Conservation (phyloP, 768 basidiomycete species). For the Pisolithus tinctorius region DNA sequence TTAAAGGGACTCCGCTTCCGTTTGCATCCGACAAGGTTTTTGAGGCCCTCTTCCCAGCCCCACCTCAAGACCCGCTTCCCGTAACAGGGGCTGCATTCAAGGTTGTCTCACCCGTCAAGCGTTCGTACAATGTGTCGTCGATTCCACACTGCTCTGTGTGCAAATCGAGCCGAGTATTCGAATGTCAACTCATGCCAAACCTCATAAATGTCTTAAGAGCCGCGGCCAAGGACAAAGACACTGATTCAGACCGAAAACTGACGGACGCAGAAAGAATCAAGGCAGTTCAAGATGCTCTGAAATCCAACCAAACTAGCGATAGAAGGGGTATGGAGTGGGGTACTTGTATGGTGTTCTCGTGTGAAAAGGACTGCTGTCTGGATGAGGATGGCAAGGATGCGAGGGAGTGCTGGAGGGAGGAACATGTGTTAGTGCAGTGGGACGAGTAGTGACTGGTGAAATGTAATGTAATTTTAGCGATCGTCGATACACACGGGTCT, state of each 20-base stretch:
- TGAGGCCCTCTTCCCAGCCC: conserved; percentile 63
- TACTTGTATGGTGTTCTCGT: conserved; percentile 84
- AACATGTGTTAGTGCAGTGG: conserved; percentile 71
- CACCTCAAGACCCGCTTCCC: conserved; percentile 37
- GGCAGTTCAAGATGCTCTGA: conserved; percentile 50
- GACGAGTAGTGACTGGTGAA: conserved; percentile 50
- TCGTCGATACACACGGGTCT: neutral
- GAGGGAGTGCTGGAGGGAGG: conserved; percentile 59
- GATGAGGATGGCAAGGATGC: conserved; percentile 35
- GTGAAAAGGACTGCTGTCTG: conserved; percentile 69
- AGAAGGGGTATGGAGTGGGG: conserved; percentile 90
- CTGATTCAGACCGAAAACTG: conserved; percentile 26
- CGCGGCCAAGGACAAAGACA: conserved; percentile 14
- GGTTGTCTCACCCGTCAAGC: conserved; percentile 37
- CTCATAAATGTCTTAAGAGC: conserved; percentile 69
- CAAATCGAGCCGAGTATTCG: conserved; percentile 65
- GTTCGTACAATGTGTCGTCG: conserved; percentile 46
- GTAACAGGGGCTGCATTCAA: conserved; percentile 58
- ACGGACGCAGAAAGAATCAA: conserved; percentile 67
- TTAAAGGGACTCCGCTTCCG: conserved; percentile 78
- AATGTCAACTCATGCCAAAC: conserved; percentile 93
- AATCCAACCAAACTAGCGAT: conserved; percentile 36
- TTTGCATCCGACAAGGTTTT: conserved; percentile 77
- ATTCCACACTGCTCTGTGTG: conserved; percentile 68
- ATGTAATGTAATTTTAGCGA: neutral